Evolutionary conservation across 2,329 filamentous ascomycete genomes (phyloP).

Genomic region (Rutstroemia sp.): DNA sequence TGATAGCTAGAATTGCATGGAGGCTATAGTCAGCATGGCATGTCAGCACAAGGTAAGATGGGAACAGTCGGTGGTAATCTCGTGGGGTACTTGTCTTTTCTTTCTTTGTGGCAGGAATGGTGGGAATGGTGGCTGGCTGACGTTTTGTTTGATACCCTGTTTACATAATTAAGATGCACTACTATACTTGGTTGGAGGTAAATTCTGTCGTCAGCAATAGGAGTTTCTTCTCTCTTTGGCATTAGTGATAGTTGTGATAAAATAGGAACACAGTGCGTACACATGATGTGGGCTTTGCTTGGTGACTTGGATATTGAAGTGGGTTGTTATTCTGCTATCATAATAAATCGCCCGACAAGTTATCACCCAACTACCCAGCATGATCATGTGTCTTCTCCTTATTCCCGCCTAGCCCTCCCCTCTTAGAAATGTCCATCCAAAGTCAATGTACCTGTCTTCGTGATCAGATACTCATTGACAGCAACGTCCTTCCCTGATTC

Average conservation of each 20-base stretch:
- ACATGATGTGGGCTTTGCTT: too few species aligned
- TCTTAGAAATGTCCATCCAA: constrained; percentile 45
- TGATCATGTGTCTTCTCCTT: too few species aligned
- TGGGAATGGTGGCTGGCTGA: background rate
- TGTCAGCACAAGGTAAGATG: background rate
- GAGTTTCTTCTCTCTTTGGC: too few species aligned
- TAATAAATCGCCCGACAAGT: too few species aligned
- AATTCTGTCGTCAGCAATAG: too few species aligned
- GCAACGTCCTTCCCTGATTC: constrained; percentile 61
- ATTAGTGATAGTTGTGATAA: too few species aligned
- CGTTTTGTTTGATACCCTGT: background rate
- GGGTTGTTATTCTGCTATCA: too few species aligned
- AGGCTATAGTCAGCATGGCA: background rate
- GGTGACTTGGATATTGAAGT: too few species aligned
- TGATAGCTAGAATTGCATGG: background rate
- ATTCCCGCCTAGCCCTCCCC: background rate
- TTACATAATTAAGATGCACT: background rate
- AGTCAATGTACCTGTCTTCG: constrained; percentile 58
- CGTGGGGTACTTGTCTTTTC: background rate
- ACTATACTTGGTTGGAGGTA: too few species aligned
- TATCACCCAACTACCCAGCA: too few species aligned
- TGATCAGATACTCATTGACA: constrained; percentile 53
- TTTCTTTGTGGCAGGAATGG: background rate
- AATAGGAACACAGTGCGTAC: too few species aligned
- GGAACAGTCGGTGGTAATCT: background rate